phyloP scores from a whole-genome alignment of 768 basidiomycete species.

The Pisolithus orientalis region DNA sequence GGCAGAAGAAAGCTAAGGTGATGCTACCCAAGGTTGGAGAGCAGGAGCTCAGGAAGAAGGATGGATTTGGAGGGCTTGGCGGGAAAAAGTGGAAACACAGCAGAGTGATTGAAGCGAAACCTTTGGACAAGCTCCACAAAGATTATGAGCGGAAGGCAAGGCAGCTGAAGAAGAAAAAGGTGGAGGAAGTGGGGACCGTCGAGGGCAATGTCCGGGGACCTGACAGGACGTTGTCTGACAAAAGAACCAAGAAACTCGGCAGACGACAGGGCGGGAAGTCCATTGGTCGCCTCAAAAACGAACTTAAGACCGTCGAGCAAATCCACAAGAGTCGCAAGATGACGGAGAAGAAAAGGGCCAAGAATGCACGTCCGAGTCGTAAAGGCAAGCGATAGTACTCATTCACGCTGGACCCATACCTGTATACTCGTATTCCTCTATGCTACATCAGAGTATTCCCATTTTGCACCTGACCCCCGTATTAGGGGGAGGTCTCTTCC shows the following conservation, averaged over 20 bases:
- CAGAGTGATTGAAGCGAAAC: constrained; percentile 57
- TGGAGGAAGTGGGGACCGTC: constrained; percentile 25
- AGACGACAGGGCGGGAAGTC: constrained; percentile 56
- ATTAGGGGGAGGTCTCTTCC: constrained; percentile 44
- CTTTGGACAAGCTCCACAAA: constrained; percentile 65
- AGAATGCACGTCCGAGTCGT: constrained; percentile 70
- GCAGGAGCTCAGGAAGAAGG: constrained; percentile 45
- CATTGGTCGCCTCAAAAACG: constrained; percentile 61
- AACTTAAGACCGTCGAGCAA: constrained; percentile 83
- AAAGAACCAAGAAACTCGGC: constrained; percentile 26
- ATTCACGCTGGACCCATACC: constrained; percentile 1
- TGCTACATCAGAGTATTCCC: constrained; percentile 63
- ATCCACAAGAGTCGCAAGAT: constrained; percentile 72
- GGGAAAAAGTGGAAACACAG: constrained; percentile 73
- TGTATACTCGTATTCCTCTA: constrained; percentile 7
- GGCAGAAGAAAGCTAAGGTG: constrained; percentile 77
- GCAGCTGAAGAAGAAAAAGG: constrained; percentile 57
- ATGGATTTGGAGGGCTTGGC: constrained; percentile 26
- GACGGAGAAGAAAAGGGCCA: constrained; percentile 60
- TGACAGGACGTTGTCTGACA: constrained; percentile 24
- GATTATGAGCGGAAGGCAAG: constrained; percentile 72
- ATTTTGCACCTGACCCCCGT: constrained; percentile 62
- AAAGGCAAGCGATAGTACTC: constrained; percentile 24
- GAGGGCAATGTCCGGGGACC: constrained; percentile 20
- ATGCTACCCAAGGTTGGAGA: constrained; percentile 81